Conservation (phyloP, 2,329 filamentous ascomycete genomes). For the Penicillium sp. region DNA sequence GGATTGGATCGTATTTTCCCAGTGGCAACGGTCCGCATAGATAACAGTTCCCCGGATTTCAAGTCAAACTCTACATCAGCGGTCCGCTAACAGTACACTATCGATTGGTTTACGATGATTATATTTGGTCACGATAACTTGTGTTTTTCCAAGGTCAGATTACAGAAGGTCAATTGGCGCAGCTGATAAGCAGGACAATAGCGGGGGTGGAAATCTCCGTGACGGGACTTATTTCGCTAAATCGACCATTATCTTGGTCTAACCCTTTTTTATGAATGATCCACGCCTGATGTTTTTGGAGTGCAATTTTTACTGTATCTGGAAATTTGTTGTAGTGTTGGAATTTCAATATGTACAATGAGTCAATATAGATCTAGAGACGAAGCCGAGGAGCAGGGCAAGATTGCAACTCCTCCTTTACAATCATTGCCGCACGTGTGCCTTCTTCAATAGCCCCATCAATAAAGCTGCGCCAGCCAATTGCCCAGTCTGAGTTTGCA, state of each 20-base stretch:
- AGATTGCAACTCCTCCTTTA: constrained; percentile 32
- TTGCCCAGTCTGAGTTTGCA: constrained; percentile 57
- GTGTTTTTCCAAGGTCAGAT: not conserved
- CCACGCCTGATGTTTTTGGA: no score
- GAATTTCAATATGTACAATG: not conserved
- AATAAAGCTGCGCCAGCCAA: constrained; percentile 58
- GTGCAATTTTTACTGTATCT: not conserved
- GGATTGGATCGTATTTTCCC: not conserved
- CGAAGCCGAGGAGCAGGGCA: constrained; percentile 4
- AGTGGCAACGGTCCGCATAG: constrained; percentile 6
- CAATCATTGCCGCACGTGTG: constrained; percentile 42
- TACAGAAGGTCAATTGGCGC: not conserved
- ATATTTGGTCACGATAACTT: not conserved
- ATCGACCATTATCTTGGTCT: not conserved
- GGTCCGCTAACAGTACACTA: not conserved
- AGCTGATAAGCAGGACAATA: not conserved
- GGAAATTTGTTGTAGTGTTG: not conserved
- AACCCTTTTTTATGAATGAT: no score
- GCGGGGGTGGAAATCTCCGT: not conserved
- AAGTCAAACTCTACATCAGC: not conserved
- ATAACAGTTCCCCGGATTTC: not conserved
- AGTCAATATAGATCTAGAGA: constrained; percentile 3
- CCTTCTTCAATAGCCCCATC: constrained; percentile 59
- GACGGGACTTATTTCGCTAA: not conserved
- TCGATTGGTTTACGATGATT: not conserved